phyloP scores from a whole-genome alignment of 768 basidiomycete species.

The Piloderma croceum region DNA sequence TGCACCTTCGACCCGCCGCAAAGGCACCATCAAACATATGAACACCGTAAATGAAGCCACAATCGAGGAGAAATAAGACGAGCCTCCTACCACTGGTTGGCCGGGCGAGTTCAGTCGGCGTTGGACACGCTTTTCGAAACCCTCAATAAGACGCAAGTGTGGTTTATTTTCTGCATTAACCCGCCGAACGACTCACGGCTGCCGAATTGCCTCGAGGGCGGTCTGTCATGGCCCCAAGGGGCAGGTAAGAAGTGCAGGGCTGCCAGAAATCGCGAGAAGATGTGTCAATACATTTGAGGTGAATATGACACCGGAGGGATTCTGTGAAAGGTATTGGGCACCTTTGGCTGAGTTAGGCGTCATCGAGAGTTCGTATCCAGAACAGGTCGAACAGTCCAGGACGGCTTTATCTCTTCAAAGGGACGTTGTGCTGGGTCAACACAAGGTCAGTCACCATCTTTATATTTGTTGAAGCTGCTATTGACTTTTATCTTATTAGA shows the following conservation, averaged over 20 bases:
- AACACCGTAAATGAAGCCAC: conserved; percentile 27
- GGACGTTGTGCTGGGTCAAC: conserved; percentile 77
- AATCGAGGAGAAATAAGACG: conserved; percentile 41
- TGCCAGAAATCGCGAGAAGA: conserved; percentile 72
- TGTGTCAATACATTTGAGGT: conserved; percentile 71
- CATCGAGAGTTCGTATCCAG: conserved; percentile 50
- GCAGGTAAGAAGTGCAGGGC: conserved; percentile 76
- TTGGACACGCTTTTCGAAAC: conserved; percentile 84
- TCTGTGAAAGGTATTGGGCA: conserved; percentile 73
- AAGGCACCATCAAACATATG: conserved; percentile 60
- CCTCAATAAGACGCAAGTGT: conserved; percentile 81
- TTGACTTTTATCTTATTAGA: conserved; percentile 5
- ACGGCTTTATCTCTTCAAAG: conserved; percentile 55
- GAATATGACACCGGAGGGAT: conserved; percentile 80
- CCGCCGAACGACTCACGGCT: conserved; percentile 95
- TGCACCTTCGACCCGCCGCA: conserved; percentile 82
- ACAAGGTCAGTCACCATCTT: conserved; percentile 65
- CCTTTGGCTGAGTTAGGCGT: conserved; percentile 54
- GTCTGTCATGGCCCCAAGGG: conserved; percentile 87
- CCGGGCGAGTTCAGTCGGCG: conserved; percentile 82
- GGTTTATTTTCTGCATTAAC: conserved; percentile 90
- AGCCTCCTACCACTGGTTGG: too few species aligned
- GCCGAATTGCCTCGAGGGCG: conserved; percentile 89
- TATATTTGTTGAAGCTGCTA: background rate
- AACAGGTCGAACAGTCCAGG: conserved; percentile 55